phyloP scores from a whole-genome alignment of 192 early-diverging fungal species.

The Gonapodya sp. region DNA sequence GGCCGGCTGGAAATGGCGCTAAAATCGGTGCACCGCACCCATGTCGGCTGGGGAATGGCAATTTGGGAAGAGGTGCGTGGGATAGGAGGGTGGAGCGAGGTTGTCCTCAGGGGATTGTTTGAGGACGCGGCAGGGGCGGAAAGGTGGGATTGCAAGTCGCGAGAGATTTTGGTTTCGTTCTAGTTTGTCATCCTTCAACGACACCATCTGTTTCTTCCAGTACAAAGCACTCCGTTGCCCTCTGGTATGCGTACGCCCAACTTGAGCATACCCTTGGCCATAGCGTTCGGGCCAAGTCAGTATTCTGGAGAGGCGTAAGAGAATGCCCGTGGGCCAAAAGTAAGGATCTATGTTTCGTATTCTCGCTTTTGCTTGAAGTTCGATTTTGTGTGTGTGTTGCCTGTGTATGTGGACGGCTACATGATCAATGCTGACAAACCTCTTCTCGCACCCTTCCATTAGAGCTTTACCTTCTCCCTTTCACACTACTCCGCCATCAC shows the following conservation, averaged over 20 bases:
- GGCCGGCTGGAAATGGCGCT: not conserved
- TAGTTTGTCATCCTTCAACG: not conserved
- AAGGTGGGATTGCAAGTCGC: not conserved
- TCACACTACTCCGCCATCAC: not conserved
- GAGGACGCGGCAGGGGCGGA: not conserved
- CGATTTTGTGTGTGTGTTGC: not conserved
- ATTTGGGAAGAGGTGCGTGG: not conserved
- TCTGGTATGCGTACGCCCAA: not conserved
- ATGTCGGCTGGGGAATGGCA: not conserved
- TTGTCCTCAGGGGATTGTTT: not conserved
- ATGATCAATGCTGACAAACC: not conserved
- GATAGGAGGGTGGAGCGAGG: not conserved
- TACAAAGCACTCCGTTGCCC: not conserved
- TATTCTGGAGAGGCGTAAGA: conserved; percentile 3
- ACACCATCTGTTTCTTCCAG: no score
- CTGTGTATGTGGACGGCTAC: not conserved
- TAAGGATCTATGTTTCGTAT: not conserved
- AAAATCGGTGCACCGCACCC: not conserved
- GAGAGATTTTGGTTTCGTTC: not conserved
- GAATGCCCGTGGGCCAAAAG: conserved; percentile 8
- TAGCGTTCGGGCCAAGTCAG: not conserved
- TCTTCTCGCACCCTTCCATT: not conserved
- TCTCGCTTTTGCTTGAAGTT: not conserved
- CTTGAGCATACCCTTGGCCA: not conserved
- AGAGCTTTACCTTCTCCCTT: not conserved